Evolutionary conservation across 73 alveolate species (phyloP).

Genomic region (Symbiodinium natans): DNA sequence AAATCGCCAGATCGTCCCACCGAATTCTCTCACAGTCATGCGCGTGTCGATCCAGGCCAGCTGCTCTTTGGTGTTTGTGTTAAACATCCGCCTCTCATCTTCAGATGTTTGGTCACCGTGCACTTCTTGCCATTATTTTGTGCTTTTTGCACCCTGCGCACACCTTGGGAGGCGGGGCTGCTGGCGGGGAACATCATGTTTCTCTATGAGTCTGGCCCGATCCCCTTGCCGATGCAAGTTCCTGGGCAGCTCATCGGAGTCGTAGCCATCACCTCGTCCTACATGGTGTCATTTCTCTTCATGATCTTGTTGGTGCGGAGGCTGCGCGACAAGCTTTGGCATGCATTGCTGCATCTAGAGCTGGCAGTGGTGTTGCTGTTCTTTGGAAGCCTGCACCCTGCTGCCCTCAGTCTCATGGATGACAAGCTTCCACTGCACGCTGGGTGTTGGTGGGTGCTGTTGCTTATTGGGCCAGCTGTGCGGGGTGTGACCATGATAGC

Average conservation of each 20-base stretch:
- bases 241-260: background rate
- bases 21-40: too few species aligned
- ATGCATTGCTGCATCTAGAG: background rate
- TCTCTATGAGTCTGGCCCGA: background rate
- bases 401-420: background rate
- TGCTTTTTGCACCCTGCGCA: too few species aligned
- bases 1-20: too few species aligned
- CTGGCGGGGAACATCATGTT: background rate
- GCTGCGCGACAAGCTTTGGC: conserved; percentile 15
- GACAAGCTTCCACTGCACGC: background rate
- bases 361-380: background rate
- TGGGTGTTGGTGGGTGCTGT: conserved; percentile 1
- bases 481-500: background rate
- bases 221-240: background rate
- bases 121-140: too few species aligned
- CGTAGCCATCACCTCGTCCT: background rate
- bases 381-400: background rate
- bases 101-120: too few species aligned
- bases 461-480: background rate
- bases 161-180: too few species aligned
- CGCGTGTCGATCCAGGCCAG: too few species aligned
- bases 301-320: background rate
- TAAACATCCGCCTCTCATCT: too few species aligned
- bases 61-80: too few species aligned
- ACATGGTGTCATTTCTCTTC: background rate